These are phyloP conservation scores for Phytophthora cajani DNA, from an alignment of 352 stramenopile genomes.

Conservation along the genomic window DNA sequence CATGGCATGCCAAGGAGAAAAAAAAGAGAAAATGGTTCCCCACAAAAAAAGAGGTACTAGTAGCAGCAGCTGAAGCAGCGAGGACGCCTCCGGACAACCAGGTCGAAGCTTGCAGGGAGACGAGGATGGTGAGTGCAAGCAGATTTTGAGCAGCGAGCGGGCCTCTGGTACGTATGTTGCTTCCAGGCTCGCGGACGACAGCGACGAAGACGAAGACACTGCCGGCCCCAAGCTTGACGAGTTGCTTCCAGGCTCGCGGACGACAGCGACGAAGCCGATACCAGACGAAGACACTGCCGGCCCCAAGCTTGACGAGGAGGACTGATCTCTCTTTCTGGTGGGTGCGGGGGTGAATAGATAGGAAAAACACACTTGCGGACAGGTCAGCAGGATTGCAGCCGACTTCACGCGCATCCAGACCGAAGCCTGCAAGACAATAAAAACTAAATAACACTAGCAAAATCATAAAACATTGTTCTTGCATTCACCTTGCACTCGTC, in stretches of 20 bases:
- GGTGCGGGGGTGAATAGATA: constrained; percentile 42
- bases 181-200: constrained; percentile 26
- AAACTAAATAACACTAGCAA: constrained; percentile 49
- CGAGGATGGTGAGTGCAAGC: constrained; percentile 17
- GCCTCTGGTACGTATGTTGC: constrained; percentile 26
- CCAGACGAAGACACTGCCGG: constrained; percentile 8
- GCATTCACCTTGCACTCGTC: constrained; percentile 5
- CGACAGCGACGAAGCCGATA: constrained; percentile 24
- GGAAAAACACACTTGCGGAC: constrained; percentile 41
- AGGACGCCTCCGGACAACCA: constrained; percentile 25
- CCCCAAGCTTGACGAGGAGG: constrained; percentile 19
- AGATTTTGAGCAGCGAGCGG: constrained; percentile 21
- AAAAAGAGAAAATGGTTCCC: constrained; percentile 41
- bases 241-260: constrained; percentile 22
- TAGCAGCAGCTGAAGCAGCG: constrained; percentile 38
- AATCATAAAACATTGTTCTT: constrained; percentile 21
- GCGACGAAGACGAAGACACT: constrained; percentile 15
- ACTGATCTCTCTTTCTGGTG: constrained; percentile 15
- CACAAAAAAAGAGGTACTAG: constrained; percentile 40
- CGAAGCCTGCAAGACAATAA: constrained; percentile 36
- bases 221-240: constrained; percentile 17
- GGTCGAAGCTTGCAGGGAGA: constrained; percentile 17
- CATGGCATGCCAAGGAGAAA: constrained; percentile 38
- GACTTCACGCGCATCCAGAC: constrained; percentile 4
- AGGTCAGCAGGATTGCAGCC: constrained; percentile 1